These are phyloP conservation scores for Papiliotrema nemorosa DNA, from an alignment of 1,284 basidiomycete genomes.

Conservation along the genomic window DNA sequence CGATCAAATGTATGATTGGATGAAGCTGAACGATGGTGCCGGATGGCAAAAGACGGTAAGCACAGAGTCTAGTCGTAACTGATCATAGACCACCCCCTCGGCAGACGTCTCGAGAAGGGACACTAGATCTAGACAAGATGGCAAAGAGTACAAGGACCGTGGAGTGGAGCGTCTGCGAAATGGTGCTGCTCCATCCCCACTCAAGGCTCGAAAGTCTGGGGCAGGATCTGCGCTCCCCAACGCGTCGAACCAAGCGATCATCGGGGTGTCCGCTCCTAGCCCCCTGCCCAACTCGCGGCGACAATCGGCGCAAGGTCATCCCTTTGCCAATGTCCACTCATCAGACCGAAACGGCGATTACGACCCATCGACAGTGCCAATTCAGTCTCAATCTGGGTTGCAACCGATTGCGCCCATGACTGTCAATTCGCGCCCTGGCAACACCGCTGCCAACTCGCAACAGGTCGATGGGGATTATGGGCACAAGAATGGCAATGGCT, in stretches of 20 bases:
- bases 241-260: constrained; percentile 48
- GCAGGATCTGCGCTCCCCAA: constrained; percentile 39
- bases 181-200: constrained; percentile 31
- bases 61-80: constrained; percentile 6
- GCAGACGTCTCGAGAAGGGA: constrained; percentile 34
- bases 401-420: constrained; percentile 44
- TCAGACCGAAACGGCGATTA: constrained; percentile 26
- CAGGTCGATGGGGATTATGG: constrained; percentile 42
- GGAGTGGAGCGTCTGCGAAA: constrained; percentile 50
- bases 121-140: constrained; percentile 35
- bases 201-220: constrained; percentile 42
- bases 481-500: constrained; percentile 38
- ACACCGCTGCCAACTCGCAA: constrained; percentile 36
- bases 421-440: constrained; percentile 34
- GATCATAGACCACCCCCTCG: constrained; percentile 16
- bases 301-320: constrained; percentile 46
- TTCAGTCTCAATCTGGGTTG: constrained; percentile 34
- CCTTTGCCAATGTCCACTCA: constrained; percentile 40
- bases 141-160: constrained; percentile 46
- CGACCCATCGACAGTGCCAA: constrained; percentile 36
- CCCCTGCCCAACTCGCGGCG: constrained; percentile 41
- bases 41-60: constrained; percentile 89
- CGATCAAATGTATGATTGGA: constrained; percentile 89
- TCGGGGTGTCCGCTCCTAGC: constrained; percentile 44
- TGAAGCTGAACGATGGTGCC: constrained; percentile 80